phyloP scores from a whole-genome alignment of 805 yeast species.

The Kluyveromyces wickerhamii region DNA sequence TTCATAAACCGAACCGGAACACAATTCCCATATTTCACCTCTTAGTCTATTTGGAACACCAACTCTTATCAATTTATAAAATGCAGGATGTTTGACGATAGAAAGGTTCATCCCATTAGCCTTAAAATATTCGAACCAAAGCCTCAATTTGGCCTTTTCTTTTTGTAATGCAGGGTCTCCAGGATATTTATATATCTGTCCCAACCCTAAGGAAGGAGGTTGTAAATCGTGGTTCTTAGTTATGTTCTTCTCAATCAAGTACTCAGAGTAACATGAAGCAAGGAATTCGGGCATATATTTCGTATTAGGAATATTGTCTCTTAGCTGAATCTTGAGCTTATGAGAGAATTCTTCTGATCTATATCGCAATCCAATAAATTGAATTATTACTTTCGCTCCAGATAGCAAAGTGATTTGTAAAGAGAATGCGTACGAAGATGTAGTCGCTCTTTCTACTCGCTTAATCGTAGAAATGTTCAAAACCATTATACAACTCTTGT shows the following conservation, averaged over 20 bases:
- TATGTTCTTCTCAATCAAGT: slow-evolving; percentile 49
- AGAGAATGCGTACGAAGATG: slow-evolving; percentile 69
- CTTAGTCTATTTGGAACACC: slow-evolving; percentile 92
- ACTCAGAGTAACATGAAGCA: slow-evolving; percentile 77
- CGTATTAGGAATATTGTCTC: slow-evolving; percentile 55
- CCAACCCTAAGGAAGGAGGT: slow-evolving; percentile 80
- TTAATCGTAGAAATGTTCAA: slow-evolving; percentile 71
- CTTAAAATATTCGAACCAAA: slow-evolving; percentile 89
- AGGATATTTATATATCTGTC: slow-evolving; percentile 77
- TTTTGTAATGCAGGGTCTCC: slow-evolving; percentile 73
- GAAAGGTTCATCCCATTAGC: slow-evolving; percentile 81
- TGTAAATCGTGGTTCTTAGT: slow-evolving; percentile 31
- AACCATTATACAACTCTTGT: slow-evolving; percentile 55
- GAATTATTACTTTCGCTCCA: slow-evolving; percentile 53
- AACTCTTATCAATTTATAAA: slow-evolving; percentile 75
- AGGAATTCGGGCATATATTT: slow-evolving; percentile 57
- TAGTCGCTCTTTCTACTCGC: slow-evolving; percentile 79
- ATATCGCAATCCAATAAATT: slow-evolving; percentile 71
- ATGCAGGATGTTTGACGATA: slow-evolving; percentile 62
- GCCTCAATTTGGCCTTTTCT: slow-evolving; percentile 77
- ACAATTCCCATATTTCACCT: slow-evolving; percentile 94
- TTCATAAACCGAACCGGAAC: slow-evolving; percentile 75
- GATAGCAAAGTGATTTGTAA: slow-evolving; percentile 62
- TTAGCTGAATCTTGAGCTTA: slow-evolving; percentile 50
- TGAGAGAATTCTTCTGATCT: slow-evolving; percentile 77